Percentiles rank a stretch among this genome's conserved stretches.
These are phyloP conservation scores for Cercophora scortea DNA, from an alignment of 495 filamentous ascomycete genomes.

Conservation along the genomic window DNA sequence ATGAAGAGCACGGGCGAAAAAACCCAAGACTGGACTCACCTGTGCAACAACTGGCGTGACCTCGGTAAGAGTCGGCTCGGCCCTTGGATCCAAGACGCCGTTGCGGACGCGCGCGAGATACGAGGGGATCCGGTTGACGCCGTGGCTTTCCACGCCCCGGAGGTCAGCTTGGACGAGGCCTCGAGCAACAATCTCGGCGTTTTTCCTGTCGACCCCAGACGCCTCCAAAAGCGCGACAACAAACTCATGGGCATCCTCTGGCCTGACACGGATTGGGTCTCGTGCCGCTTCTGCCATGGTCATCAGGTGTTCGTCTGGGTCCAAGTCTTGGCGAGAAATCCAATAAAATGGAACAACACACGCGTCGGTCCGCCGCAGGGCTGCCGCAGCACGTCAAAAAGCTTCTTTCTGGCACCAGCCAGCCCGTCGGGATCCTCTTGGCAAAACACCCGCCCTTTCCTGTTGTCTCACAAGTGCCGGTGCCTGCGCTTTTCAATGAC, in stretches of 20 bases:
- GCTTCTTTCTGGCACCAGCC: too few species aligned
- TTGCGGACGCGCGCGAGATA: conserved; percentile 64
- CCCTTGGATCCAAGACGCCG: conserved; percentile 52
- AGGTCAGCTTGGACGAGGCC: conserved; percentile 66
- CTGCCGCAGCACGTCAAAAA: too few species aligned
- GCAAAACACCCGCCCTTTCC: too few species aligned
- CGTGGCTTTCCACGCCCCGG: conserved; percentile 71
- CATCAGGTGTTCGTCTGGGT: too few species aligned
- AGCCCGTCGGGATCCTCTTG: too few species aligned
- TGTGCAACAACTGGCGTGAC: conserved; percentile 59
- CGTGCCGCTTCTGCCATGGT: conserved; percentile 5
- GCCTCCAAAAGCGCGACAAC: conserved; percentile 38
- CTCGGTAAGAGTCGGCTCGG: conserved; percentile 47
- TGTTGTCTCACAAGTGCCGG: too few species aligned
- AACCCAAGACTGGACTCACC: background rate
- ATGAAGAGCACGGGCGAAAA: too few species aligned
- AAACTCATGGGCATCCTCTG: conserved; percentile 14
- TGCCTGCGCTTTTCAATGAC: too few species aligned
- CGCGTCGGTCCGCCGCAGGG: too few species aligned
- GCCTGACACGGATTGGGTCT: conserved; percentile 4
- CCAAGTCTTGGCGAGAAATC: too few species aligned
- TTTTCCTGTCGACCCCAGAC: conserved; percentile 47
- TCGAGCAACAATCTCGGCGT: conserved; percentile 52
- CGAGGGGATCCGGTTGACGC: conserved; percentile 65
- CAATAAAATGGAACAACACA: too few species aligned